Conservation (phyloP, 768 basidiomycete species). For the Mycena sanguinolenta region DNA sequence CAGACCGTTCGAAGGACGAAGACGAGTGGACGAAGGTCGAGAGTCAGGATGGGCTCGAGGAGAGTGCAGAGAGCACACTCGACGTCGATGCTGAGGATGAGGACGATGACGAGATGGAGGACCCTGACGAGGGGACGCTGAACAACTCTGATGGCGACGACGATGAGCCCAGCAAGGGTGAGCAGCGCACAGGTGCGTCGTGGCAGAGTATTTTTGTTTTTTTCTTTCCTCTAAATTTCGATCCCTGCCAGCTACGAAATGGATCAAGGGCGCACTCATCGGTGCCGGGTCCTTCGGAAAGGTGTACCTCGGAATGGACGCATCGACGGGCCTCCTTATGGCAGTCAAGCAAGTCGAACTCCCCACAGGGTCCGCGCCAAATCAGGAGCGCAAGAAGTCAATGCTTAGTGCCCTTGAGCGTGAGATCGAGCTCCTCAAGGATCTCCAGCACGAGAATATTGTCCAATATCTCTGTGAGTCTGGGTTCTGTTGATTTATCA, state of each 20-base stretch:
- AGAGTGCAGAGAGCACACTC: conserved; percentile 49
- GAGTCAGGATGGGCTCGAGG: conserved; percentile 57
- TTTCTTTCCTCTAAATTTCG: conserved; percentile 6
- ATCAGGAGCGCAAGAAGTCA: conserved; percentile 92
- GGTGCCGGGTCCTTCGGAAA: conserved; percentile 96
- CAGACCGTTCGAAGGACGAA: conserved; percentile 53
- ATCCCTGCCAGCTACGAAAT: conserved; percentile 78
- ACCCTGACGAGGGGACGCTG: conserved; percentile 56
- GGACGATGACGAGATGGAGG: conserved; percentile 62
- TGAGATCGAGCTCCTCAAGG: conserved; percentile 94
- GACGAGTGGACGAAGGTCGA: conserved; percentile 87
- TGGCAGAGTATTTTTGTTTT: background rate
- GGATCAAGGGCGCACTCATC: conserved; percentile 97
- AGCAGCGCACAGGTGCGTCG: conserved; percentile 57
- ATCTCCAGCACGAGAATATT: conserved; percentile 94
- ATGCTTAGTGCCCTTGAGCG: conserved; percentile 94
- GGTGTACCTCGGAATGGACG: conserved; percentile 96
- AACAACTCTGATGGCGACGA: conserved; percentile 55
- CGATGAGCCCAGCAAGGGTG: conserved; percentile 58
- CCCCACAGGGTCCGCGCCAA: conserved; percentile 83
- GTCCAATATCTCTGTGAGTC: conserved; percentile 96
- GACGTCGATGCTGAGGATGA: conserved; percentile 50
- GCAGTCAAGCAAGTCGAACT: conserved; percentile 98
- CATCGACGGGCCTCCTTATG: conserved; percentile 90
- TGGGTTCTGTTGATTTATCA: conserved; percentile 1